Evolutionary conservation across 345 rosid species (phyloP), one percentile per base, ranked within the genome.

Genomic region (Moricandia arvensis): DNA sequence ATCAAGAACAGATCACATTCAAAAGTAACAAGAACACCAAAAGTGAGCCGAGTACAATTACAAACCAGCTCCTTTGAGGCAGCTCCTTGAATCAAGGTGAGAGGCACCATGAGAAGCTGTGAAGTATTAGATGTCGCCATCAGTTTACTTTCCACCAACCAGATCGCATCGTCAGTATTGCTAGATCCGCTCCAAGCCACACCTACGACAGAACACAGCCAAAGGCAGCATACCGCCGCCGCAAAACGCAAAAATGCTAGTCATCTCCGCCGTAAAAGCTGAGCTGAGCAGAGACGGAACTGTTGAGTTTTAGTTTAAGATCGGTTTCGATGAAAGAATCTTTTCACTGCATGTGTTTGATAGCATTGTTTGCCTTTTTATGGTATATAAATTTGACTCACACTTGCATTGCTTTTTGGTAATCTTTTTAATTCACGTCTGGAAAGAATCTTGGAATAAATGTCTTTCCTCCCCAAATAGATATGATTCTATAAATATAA

Each of bases 61-160:
- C n/a, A 6, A 33, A 45, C 98, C 89, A 68, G 97, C 97, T 87
- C 97, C 97, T 68, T 85, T 86, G 29, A 75, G 26, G 79, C 93
- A 85, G 98, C 98, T 79, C 90, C 87, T 11, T 78, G 84, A 72
- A 93, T 89, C 72, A 93, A 93, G 68, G 96, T 86, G 77, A 91
- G 93, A 57, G 83, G 86, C n/a, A 90, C 91, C 89, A 79, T 86
- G 59, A 83, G 84, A 73, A 89, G 90, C 41, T 78, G 45, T 1
- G 88, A 29, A 9, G 86, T 29, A 45, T 45, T 45, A n/a, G 64
- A 13, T 13, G 49, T 9, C 16, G 84, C 59, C 26, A 15, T 57
- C 35, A 74, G 72, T 54, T 66, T 80, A 24, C 37, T 75, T 30
- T 85, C 86, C 16, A 71, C 53, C 13, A 35, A 75, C 4, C 87